These are phyloP conservation scores for Nyctanthes arbortristis DNA, from an alignment of 257 asterid species.

Conservation along the genomic window DNA sequence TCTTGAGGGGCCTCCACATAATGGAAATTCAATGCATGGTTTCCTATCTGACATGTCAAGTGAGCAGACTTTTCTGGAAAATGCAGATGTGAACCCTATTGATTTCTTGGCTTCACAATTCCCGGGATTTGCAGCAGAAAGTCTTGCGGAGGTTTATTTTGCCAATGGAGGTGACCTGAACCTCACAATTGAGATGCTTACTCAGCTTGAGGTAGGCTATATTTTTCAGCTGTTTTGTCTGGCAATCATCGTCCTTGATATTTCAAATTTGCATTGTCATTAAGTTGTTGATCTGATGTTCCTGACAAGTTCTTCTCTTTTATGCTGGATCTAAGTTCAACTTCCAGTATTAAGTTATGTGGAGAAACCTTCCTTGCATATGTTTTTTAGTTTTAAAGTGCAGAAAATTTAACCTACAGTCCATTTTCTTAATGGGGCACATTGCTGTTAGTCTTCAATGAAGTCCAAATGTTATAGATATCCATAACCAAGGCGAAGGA, in stretches of 20 bases:
- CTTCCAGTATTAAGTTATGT: background rate
- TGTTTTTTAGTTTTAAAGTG: background rate
- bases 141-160: conserved; percentile 74
- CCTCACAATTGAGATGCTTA: conserved; percentile 76
- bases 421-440: background rate
- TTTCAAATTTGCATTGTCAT: background rate
- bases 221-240: conserved; percentile 1
- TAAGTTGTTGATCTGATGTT: background rate
- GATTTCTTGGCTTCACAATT: conserved; percentile 77
- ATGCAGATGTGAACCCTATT: conserved; percentile 47
- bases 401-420: background rate
- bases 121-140: conserved; percentile 80
- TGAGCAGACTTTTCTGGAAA: conserved; percentile 57
- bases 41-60: conserved; percentile 52
- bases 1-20: conserved; percentile 48
- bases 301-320: background rate
- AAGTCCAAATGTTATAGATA: background rate
- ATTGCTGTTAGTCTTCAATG: background rate
- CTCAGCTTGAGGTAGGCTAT: conserved; percentile 77
- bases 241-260: background rate
- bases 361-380: background rate
- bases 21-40: conserved; percentile 44
- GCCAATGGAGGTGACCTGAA: conserved; percentile 75
- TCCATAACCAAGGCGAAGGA: background rate
- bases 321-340: background rate